Evolutionary conservation across 129 eudicot species (phyloP).

Genomic region (Dittrichia graveolens): DNA sequence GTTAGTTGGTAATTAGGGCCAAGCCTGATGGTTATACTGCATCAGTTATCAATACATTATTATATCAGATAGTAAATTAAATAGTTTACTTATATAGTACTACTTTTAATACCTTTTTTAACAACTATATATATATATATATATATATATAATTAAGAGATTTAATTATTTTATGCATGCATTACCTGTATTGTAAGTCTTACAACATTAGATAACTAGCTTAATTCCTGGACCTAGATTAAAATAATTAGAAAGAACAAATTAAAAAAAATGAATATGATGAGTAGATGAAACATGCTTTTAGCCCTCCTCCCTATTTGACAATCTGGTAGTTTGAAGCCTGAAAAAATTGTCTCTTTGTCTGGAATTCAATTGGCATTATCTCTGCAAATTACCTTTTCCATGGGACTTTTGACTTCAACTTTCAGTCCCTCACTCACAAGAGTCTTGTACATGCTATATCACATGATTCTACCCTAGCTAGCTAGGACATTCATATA

Average conservation of each 20-base stretch:
- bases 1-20: neutral
- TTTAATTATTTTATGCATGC: too few species aligned
- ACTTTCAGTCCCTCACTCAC: neutral
- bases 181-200: too few species aligned
- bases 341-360: slow-evolving; percentile 29
- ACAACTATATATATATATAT: too few species aligned
- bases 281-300: neutral
- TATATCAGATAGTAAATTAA: too few species aligned
- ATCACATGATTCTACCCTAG: too few species aligned
- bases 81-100: too few species aligned
- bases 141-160: too few species aligned
- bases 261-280: neutral
- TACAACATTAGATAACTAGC: neutral
- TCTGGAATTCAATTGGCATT: slow-evolving; percentile 28
- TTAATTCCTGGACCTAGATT: too few species aligned
- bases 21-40: neutral
- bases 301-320: slow-evolving; percentile 2
- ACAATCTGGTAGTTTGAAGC: slow-evolving; percentile 7
- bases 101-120: too few species aligned
- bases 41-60: neutral
- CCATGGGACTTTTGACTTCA: slow-evolving; percentile 19
- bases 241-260: neutral
- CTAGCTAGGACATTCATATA: too few species aligned
- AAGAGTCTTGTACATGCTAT: neutral
- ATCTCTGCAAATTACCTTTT: slow-evolving; percentile 27